Evolutionary conservation across 108 stramenopile genomes (phyloP), one percentile per base, ranked within the genome.

Genomic region (Cyclostephanos tholiformis): DNA sequence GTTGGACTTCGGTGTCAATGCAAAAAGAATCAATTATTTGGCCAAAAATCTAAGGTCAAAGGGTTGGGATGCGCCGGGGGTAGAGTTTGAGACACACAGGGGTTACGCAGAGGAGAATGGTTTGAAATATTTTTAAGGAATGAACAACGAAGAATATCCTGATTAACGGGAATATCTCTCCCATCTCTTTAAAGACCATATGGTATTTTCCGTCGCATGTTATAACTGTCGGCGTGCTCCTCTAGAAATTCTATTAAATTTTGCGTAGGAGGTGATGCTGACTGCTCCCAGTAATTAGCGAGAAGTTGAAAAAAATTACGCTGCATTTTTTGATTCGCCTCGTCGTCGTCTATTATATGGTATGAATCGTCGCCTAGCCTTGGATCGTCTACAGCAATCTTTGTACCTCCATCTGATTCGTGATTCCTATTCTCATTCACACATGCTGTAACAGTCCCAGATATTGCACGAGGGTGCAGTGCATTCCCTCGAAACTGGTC

Each of bases 1-100:
- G 65, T 73, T 95, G 25, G 94, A 95, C 62, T 95, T 81, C 68
- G 91, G 88, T 0, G 94, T 95, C 19, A 95, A 95, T 69, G 88
- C 88, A 0, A 93, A 91, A 66, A 79, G 94, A 32, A 23, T 95
- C 44, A 95, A 95, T 64, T 91, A 74, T 41, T 82, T 95, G 51
- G 93, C 90, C 8, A 79, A 83, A 19, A 75, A 46, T 11, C 50
- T 94, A 16, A 75, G 84, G 29, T 67, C 74, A 14, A 85, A 89
- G 44, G 89, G 91, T 29, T 94, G 93, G 90, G 80, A 91, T 73
- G 93, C 91, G 7, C 67, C 70, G 2, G 91, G 89, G 26, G 88
- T 94, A 0, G 84, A 88, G 26, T 71, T 77, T 38, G 64, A 76
- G 12, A 90, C 89, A n/a, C 91, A 94, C 74, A 69, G 39, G 26